Percentiles rank a stretch among this genome's conserved stretches.
These are phyloP conservation scores for Borovskyia barvae DNA, from an alignment of 208 protist genomes.

Conservation along the genomic window DNA sequence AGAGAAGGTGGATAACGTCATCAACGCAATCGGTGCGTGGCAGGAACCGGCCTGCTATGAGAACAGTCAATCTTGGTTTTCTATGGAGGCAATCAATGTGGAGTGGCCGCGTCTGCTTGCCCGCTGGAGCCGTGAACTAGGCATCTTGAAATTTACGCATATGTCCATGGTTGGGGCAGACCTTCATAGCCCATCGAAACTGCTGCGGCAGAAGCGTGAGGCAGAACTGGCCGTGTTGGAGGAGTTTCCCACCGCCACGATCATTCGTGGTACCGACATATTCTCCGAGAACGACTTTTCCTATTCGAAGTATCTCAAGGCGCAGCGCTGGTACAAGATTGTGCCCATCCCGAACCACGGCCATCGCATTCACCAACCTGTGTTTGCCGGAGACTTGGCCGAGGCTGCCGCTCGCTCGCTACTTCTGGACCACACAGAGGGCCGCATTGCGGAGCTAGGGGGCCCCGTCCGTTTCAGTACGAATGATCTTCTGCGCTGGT, in stretches of 20 bases:
- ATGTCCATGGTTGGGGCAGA: slow-evolving; percentile 91
- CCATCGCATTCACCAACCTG: slow-evolving; percentile 86
- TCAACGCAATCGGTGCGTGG: slow-evolving; percentile 84
- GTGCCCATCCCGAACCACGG: slow-evolving; percentile 83
- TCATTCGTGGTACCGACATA: slow-evolving; percentile 86
- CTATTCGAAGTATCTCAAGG: slow-evolving; percentile 89
- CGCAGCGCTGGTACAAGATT: slow-evolving; percentile 82
- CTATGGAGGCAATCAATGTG: slow-evolving; percentile 89
- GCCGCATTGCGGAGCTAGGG: slow-evolving; percentile 90
- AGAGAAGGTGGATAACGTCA: slow-evolving; percentile 79
- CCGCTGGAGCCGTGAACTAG: slow-evolving; percentile 84
- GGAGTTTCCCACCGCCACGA: slow-evolving; percentile 90
- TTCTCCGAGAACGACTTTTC: slow-evolving; percentile 87
- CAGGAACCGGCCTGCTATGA: slow-evolving; percentile 87
- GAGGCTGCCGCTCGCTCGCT: slow-evolving; percentile 82
- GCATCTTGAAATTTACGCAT: slow-evolving; percentile 82
- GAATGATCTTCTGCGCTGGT: slow-evolving; percentile 87
- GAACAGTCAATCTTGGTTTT: slow-evolving; percentile 91
- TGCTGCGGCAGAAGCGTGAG: slow-evolving; percentile 84
- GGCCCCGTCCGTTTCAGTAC: slow-evolving; percentile 89
- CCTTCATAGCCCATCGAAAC: slow-evolving; percentile 80
- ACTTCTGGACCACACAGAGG: slow-evolving; percentile 87
- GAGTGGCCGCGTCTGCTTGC: slow-evolving; percentile 91
- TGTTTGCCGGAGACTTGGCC: slow-evolving; percentile 86
- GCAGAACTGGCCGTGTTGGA: slow-evolving; percentile 87